These are phyloP conservation scores for Paratinospora sagittata DNA, from an alignment of 164 flowering plant species.

Conservation along the genomic window DNA sequence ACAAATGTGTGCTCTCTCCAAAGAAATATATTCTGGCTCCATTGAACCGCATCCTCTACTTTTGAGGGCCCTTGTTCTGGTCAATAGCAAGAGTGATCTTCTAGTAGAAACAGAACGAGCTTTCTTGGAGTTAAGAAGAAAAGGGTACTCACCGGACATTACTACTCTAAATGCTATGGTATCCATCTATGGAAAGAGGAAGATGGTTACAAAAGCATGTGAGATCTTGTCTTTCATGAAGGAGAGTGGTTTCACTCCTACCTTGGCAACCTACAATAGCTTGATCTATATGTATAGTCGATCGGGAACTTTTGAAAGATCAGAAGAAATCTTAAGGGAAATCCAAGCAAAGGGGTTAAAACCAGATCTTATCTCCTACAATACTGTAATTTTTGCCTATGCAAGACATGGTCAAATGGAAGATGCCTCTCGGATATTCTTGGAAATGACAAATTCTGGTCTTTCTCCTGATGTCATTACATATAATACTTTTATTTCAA, in stretches of 20 bases:
- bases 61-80: constrained; percentile 76
- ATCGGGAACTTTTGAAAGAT: constrained; percentile 45
- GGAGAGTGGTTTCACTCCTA: constrained; percentile 72
- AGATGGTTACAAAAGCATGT: constrained; percentile 59
- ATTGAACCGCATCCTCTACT: constrained; percentile 55
- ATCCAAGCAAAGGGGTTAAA: constrained; percentile 48
- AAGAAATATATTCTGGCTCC: constrained; percentile 59
- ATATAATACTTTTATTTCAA: constrained; percentile 71
- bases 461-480: constrained; percentile 66
- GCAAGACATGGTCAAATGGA: constrained; percentile 62
- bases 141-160: constrained; percentile 59
- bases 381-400: constrained; percentile 74
- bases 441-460: constrained; percentile 59
- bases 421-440: constrained; percentile 76
- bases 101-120: constrained; percentile 70
- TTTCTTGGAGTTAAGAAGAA: constrained; percentile 56
- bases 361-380: constrained; percentile 74
- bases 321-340: constrained; percentile 69
- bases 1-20: constrained; percentile 57
- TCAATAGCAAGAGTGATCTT: constrained; percentile 73
- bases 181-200: constrained; percentile 80
- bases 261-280: constrained; percentile 77
- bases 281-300: constrained; percentile 85
- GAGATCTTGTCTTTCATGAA: constrained; percentile 65
- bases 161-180: constrained; percentile 77